A percentile compares a stretch with the other conserved stretches of the same genome.
phyloP scores from a whole-genome alignment of 768 basidiomycete species.

The Pleurotus eryngii region DNA sequence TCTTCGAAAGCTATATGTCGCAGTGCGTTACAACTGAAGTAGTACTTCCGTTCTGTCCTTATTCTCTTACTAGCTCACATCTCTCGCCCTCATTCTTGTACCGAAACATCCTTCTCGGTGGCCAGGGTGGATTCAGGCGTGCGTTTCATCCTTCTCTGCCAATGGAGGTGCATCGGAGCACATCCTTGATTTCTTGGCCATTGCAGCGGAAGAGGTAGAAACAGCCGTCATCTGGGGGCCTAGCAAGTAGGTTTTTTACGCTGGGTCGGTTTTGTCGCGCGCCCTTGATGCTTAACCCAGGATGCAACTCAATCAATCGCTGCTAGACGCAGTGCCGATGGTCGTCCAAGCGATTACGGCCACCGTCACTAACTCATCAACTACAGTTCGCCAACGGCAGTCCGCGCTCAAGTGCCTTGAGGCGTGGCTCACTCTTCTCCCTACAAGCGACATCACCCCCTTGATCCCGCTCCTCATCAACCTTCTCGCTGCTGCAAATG shows the following conservation, averaged over 20 bases:
- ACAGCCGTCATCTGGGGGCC: constrained; percentile 71
- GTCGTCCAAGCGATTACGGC: constrained; percentile 66
- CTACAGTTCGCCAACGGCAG: constrained; percentile 45
- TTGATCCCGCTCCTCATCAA: constrained; percentile 65
- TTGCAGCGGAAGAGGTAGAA: constrained; percentile 80
- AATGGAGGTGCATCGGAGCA: constrained; percentile 56
- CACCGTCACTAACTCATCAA: constrained; percentile 43
- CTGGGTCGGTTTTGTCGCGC: too few species aligned
- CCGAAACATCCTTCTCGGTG: constrained; percentile 56
- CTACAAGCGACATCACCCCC: constrained; percentile 67
- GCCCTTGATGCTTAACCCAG: constrained; percentile 29
- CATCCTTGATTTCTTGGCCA: constrained; percentile 74
- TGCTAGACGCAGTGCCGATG: constrained; percentile 66
- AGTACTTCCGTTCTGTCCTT: constrained; percentile 1
- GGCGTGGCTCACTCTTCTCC: constrained; percentile 76
- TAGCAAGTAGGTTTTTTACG: constrained; percentile 55
- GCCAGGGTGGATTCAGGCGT: constrained; percentile 75
- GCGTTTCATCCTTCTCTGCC: constrained; percentile 57
- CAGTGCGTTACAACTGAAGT: constrained; percentile 46
- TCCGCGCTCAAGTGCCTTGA: constrained; percentile 79
- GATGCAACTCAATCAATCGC: constrained; percentile 58
- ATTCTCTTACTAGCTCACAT: constrained; percentile 44
- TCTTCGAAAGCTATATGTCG: constrained; percentile 83
- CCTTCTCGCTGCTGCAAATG: constrained; percentile 36
- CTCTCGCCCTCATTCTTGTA: constrained; percentile 69